Evolutionary conservation across 1,284 basidiomycete genomes (phyloP).

Genomic region (Malassezia equina): DNA sequence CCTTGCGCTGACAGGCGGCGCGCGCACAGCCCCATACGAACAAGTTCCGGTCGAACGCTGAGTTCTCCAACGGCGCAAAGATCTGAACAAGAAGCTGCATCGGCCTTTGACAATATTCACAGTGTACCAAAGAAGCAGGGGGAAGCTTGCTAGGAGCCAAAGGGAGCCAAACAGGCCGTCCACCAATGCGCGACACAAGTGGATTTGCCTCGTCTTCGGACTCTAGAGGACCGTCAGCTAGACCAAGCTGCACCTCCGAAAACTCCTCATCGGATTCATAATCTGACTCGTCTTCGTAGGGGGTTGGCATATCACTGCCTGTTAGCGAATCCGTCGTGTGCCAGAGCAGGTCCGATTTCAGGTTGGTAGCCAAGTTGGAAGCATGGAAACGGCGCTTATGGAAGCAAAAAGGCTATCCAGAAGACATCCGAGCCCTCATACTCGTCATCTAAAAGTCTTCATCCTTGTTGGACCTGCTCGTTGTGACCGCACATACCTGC

Average conservation of each 20-base stretch:
- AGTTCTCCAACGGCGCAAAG: constrained; percentile 44
- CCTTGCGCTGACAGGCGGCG: constrained; percentile 33
- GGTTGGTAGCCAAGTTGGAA: constrained; percentile 43
- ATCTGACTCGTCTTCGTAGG: constrained; percentile 33
- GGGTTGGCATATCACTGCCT: not conserved
- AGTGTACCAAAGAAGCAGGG: constrained; percentile 21
- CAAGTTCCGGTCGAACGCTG: constrained; percentile 39
- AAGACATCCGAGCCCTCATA: constrained; percentile 27
- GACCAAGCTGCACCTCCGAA: constrained; percentile 37
- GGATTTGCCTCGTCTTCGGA: constrained; percentile 39
- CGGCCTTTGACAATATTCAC: constrained; percentile 27
- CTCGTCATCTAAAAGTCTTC: constrained; percentile 42
- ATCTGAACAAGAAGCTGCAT: constrained; percentile 47
- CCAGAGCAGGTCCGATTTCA: constrained; percentile 14
- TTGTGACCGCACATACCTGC: not conserved
- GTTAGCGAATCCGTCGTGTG: constrained; percentile 8
- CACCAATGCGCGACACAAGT: constrained; percentile 45
- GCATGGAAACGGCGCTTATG: constrained; percentile 26
- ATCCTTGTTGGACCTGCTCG: constrained; percentile 20
- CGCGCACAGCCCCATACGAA: constrained; percentile 44
- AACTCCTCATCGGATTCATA: constrained; percentile 32
- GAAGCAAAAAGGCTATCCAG: not conserved
- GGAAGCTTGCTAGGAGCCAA: constrained; percentile 18
- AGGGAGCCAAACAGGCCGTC: constrained; percentile 40
- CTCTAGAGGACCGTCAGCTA: constrained; percentile 40